These are phyloP conservation scores for Trichocladium antarcticum DNA, from an alignment of 495 filamentous ascomycete genomes.

Conservation along the genomic window DNA sequence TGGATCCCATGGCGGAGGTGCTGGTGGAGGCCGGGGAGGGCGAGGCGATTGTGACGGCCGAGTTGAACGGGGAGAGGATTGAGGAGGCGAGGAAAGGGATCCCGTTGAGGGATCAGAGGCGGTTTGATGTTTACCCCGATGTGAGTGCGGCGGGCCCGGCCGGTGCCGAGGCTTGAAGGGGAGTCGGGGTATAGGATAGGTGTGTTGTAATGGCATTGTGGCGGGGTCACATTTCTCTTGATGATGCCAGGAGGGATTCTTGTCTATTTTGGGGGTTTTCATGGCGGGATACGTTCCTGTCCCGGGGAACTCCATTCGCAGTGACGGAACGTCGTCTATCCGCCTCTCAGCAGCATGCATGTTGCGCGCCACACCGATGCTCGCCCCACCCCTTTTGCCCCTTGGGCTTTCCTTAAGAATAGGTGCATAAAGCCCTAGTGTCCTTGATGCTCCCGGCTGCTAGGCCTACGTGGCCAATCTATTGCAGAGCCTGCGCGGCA, in stretches of 20 bases:
- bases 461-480: slow-evolving; percentile 5
- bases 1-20: slow-evolving; percentile 79
- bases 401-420: background rate
- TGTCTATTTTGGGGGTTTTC: background rate
- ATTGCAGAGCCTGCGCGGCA: slow-evolving; percentile 65
- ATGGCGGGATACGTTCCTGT: background rate
- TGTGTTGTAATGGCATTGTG: background rate
- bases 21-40: slow-evolving; percentile 60
- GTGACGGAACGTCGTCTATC: background rate
- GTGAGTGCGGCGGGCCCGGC: slow-evolving; percentile 55
- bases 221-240: background rate
- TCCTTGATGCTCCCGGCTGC: background rate
- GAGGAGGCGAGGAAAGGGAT: slow-evolving; percentile 71
- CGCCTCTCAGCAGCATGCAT: slow-evolving; percentile 3
- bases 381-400: slow-evolving; percentile 8
- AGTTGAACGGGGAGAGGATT: slow-evolving; percentile 60
- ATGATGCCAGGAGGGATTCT: background rate
- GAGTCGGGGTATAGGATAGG: background rate
- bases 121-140: slow-evolving; percentile 96
- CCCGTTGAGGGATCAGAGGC: slow-evolving; percentile 70
- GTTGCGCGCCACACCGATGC: background rate
- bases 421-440: too few relatives aligned
- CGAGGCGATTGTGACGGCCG: slow-evolving; percentile 67
- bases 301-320: background rate
- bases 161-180: slow-evolving; percentile 25